phyloP scores from a whole-genome alignment of 139 green algal species.

The Ulvella scutata region DNA sequence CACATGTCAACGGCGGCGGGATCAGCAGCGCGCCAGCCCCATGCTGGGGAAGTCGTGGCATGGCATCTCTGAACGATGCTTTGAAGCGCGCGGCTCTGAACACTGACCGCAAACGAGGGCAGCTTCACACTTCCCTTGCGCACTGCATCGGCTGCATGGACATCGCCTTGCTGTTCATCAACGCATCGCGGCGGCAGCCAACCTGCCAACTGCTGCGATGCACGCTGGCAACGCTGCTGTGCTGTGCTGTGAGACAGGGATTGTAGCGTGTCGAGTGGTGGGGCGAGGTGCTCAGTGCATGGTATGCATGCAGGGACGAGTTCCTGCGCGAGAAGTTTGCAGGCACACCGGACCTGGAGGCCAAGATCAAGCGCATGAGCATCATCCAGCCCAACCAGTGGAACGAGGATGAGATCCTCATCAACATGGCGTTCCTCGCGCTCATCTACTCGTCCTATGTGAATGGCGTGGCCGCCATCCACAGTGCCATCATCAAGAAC shows the following conservation, averaged over 20 bases:
- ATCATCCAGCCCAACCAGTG: conserved; percentile 78
- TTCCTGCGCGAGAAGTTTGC: neutral
- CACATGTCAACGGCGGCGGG: conserved; percentile 27
- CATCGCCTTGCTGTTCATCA: too few relatives aligned
- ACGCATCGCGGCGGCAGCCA: too few relatives aligned
- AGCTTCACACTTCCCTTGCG: too few relatives aligned
- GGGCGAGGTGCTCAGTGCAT: too few relatives aligned
- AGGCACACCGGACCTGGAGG: conserved; percentile 13
- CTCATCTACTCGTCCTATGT: conserved; percentile 68
- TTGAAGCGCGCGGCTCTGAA: too few relatives aligned
- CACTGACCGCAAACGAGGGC: too few relatives aligned
- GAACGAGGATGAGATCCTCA: conserved; percentile 71
- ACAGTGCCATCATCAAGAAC: conserved; percentile 80
- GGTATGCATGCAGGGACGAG: neutral
- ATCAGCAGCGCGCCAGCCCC: conserved; percentile 19
- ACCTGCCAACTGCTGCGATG: too few relatives aligned
- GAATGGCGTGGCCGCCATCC: conserved; percentile 94
- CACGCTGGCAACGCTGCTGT: conserved; percentile 17
- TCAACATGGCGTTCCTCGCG: conserved; percentile 94
- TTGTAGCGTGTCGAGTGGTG: too few relatives aligned
- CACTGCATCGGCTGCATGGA: too few relatives aligned
- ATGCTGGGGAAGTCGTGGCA: too few relatives aligned
- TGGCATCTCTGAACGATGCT: too few relatives aligned
- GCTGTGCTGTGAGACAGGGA: conserved; percentile 15
- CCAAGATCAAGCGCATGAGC: conserved; percentile 40